These are phyloP conservation scores for Boletus tomentosulus DNA, from an alignment of 768 basidiomycete genomes.

Conservation along the genomic window DNA sequence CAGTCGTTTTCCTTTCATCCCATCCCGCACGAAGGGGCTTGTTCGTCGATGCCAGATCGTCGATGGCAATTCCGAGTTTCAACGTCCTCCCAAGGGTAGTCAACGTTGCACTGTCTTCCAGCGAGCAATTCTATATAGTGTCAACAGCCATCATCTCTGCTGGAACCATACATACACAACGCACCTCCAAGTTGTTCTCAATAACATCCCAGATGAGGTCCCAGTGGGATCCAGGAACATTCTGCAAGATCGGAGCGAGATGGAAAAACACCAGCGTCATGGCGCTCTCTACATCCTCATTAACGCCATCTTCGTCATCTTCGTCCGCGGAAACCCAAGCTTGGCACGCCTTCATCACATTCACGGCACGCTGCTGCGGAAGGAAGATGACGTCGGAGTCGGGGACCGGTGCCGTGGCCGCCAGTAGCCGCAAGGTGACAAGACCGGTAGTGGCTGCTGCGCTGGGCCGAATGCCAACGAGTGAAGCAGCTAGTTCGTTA, in stretches of 20 bases:
- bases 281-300: constrained; percentile 74
- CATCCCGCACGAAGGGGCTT: constrained; percentile 68
- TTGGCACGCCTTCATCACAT: constrained; percentile 79
- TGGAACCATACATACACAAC: constrained; percentile 11
- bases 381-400: constrained; percentile 83
- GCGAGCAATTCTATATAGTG: constrained; percentile 50
- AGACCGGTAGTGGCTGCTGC: constrained; percentile 72
- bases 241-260: constrained; percentile 85
- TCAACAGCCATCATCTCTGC: not conserved
- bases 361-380: constrained; percentile 79
- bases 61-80: constrained; percentile 58
- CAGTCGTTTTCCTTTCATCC: constrained; percentile 49
- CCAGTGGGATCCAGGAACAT: constrained; percentile 86
- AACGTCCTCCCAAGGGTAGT: constrained; percentile 68
- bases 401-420: constrained; percentile 67
- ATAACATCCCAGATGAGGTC: constrained; percentile 86
- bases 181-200: constrained; percentile 84
- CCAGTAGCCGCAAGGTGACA: constrained; percentile 60
- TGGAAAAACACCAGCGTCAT: constrained; percentile 71
- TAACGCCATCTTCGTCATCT: constrained; percentile 54
- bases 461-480: constrained; percentile 60
- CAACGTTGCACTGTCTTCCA: constrained; percentile 55
- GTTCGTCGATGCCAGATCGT: constrained; percentile 70
- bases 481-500: constrained; percentile 83
- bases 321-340: constrained; percentile 69